Conservation (phyloP, 1,284 basidiomycete species). For the Moesziomyces parantarcticus region DNA sequence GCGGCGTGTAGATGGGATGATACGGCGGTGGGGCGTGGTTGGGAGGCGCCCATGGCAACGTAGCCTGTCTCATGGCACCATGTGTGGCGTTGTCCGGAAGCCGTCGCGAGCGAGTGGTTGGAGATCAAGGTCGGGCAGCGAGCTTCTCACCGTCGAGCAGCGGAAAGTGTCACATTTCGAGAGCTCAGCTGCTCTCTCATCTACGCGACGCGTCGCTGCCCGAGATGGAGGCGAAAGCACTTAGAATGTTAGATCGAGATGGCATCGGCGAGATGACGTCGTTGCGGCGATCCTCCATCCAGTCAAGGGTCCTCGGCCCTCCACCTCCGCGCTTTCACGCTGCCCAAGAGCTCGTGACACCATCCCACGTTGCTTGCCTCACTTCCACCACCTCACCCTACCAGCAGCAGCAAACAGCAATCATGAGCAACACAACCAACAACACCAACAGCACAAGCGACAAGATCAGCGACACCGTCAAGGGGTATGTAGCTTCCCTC, state of each 20-base stretch:
- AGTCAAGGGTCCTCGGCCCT: no score
- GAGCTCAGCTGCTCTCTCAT: neutral
- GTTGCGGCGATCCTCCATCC: neutral
- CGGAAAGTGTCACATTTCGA: neutral
- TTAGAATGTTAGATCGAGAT: neutral
- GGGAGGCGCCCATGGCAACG: constrained; percentile 33
- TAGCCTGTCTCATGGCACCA: constrained; percentile 41
- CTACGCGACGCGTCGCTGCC: constrained; percentile 2
- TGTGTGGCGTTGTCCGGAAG: constrained; percentile 6
- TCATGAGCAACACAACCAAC: neutral
- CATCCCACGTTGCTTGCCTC: no score
- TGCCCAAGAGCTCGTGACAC: no score
- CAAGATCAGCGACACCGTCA: constrained; percentile 48
- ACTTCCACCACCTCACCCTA: neutral
- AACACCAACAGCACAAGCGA: constrained; percentile 28
- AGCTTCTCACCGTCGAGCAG: neutral
- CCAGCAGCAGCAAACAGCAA: neutral
- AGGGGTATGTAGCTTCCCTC: constrained; percentile 49
- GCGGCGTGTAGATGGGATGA: no score
- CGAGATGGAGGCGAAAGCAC: no score
- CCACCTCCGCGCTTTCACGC: no score
- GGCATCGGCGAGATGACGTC: neutral
- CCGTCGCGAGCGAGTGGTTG: no score
- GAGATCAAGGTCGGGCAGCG: neutral
- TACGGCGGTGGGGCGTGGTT: no score